Conservation (phyloP, 345 rosid genomes). For the Lepidium didymum region DNA sequence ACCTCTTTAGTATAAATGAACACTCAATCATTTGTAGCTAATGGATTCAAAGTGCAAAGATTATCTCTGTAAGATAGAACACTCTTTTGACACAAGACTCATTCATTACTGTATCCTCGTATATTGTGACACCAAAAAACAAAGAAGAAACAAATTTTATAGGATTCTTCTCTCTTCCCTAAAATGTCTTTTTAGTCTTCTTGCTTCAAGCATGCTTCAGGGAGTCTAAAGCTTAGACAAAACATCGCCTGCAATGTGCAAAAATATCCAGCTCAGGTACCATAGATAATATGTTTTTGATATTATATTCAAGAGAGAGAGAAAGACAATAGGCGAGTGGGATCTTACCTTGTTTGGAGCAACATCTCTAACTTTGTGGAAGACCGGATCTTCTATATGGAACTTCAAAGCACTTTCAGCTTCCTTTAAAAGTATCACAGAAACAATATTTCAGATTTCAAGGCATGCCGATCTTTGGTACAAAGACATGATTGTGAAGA, state of each 20-base stretch:
- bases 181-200: conserved; percentile 1
- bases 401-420: conserved; percentile 67
- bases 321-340: background rate
- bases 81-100: background rate
- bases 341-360: conserved; percentile 89
- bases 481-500: background rate
- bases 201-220: conserved; percentile 64
- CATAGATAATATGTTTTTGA: background rate
- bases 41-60: background rate
- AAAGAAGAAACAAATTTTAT: background rate
- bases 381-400: conserved; percentile 42
- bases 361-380: conserved; percentile 92
- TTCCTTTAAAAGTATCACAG: conserved; percentile 36
- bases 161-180: background rate
- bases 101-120: background rate
- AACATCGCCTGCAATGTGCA: conserved; percentile 69
- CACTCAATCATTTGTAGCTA: background rate
- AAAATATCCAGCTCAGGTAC: background rate
- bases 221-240: conserved; percentile 87
- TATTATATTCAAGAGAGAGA: background rate
- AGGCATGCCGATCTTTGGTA: background rate
- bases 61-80: background rate
- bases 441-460: background rate
- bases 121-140: background rate
- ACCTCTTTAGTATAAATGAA: background rate